Evolutionary conservation across 208 protist genomes (phyloP), one percentile per base, ranked within the genome.

Genomic region (Trypanosoma scelopori): DNA sequence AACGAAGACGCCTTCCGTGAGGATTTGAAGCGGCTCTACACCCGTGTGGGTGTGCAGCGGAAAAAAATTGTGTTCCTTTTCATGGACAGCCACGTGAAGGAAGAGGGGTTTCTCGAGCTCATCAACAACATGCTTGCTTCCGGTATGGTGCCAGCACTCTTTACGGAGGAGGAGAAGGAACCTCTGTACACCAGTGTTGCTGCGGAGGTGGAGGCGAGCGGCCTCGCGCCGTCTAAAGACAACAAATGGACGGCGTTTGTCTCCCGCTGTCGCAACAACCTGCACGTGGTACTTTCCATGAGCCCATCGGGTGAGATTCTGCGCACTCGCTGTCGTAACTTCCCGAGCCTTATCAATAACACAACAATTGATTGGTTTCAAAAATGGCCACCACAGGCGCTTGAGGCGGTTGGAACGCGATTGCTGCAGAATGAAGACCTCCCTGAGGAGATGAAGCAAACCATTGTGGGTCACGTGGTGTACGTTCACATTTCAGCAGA

Each of bases 51-150:
- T 23, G 89, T 98, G 43, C 79, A 94, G 45, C 77, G 90, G 58
- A 87, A 99, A 78, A 78, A 90, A 67, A 80, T 97, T 53, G 93
- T 99, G 0, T 99, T 99, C 69, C 80, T 99, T 1, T 99, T 99
- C 73, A 99, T 97, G 63, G 98, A 99, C 74, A 85, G 84, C 27
- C 98, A 99, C 71, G 97, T 99, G 30, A 98, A 97, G 67, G 81
- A 99, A 58, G 98, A 99, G 72, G 89, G 94, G 35, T 99, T 99
- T 74, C 80, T 99, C 7, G 98, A 99, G 86, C 82, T 98, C 42
- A 98, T 99, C 78, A 99, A 99, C 86, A 99, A 99, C 84, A 98
- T 99, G 83, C 85, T 99, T 0, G 98, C 98, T 56, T 96, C 92
- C 13, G 98, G 98, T 49, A 98, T 99, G 81, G 98, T 99, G 42